Conservation (phyloP, 257 asterid genomes). For the Knoxia roxburghii region DNA sequence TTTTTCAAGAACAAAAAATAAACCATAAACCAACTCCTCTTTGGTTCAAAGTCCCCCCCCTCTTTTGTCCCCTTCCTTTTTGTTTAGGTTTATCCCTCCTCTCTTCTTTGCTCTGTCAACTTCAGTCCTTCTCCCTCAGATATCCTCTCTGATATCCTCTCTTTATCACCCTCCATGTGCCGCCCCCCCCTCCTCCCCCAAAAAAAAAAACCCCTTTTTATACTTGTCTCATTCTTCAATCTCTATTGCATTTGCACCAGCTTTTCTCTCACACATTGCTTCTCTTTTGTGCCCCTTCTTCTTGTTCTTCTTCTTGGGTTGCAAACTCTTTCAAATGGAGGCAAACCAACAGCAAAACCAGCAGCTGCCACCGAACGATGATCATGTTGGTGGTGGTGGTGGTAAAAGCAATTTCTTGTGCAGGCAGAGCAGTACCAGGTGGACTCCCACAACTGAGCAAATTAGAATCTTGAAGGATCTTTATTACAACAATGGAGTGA, state of each 20-base stretch:
- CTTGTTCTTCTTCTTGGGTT: conserved; percentile 10
- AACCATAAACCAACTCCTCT: background rate
- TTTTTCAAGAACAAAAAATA: conserved; percentile 7
- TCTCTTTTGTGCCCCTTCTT: conserved; percentile 4
- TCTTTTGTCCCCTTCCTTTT: conserved; percentile 92
- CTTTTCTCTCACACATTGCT: no score
- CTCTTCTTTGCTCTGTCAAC: conserved; percentile 56
- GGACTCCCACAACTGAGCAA: conserved; percentile 96
- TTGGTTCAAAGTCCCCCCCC: conserved; percentile 63
- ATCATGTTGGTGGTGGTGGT: conserved; percentile 24
- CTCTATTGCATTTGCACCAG: background rate
- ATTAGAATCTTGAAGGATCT: conserved; percentile 88
- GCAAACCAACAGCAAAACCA: conserved; percentile 15
- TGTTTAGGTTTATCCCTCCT: no score
- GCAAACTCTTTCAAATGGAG: conserved; percentile 15
- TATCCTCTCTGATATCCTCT: conserved; percentile 57
- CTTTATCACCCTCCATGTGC: conserved; percentile 63
- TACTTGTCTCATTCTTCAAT: conserved; percentile 11
- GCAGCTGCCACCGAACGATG: conserved; percentile 24
- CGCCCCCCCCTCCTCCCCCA: background rate
- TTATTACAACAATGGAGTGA: conserved; percentile 90
- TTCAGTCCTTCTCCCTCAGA: conserved; percentile 98
- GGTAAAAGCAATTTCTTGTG: conserved; percentile 34
- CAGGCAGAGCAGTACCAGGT: conserved; percentile 84
- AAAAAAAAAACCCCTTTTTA: conserved; percentile 30